These are phyloP conservation scores for Bretziella fagacearum DNA, from an alignment of 2,329 filamentous ascomycete species.

Conservation along the genomic window DNA sequence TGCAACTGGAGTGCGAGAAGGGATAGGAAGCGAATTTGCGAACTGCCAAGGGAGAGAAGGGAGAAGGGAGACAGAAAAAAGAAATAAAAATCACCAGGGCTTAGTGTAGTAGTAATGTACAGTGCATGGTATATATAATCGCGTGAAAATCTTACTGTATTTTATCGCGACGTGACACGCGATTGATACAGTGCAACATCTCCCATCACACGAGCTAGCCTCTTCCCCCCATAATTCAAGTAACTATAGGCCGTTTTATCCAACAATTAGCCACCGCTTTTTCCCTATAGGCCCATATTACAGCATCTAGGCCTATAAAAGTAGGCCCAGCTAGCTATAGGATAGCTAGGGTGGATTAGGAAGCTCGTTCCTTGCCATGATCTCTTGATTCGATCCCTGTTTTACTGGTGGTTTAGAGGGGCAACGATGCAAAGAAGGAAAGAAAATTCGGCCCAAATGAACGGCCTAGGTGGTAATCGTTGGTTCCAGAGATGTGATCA, in stretches of 20 bases:
- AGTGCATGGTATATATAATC: too few species aligned
- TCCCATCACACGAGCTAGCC: background rate
- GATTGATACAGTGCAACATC: background rate
- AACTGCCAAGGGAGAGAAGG: background rate
- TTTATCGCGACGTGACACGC: background rate
- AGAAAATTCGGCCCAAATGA: too few species aligned
- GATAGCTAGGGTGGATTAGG: background rate
- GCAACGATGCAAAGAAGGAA: too few species aligned
- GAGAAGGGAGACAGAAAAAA: background rate
- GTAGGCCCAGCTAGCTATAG: background rate
- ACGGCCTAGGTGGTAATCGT: too few species aligned
- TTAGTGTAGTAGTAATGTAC: too few species aligned
- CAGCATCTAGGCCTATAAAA: background rate
- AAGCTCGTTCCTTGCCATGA: background rate
- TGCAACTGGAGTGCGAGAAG: background rate
- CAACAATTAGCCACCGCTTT: background rate
- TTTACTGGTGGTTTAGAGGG: too few species aligned
- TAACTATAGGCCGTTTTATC: background rate
- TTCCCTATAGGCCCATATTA: background rate
- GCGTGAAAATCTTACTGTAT: background rate
- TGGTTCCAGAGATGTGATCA: too few species aligned
- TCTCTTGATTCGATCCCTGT: slow-evolving; percentile 2
- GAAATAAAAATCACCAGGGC: too few species aligned
- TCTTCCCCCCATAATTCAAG: background rate
- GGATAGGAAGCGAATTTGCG: background rate